Conservation (phyloP, 345 rosid species). For the Mercurialis annua region DNA sequence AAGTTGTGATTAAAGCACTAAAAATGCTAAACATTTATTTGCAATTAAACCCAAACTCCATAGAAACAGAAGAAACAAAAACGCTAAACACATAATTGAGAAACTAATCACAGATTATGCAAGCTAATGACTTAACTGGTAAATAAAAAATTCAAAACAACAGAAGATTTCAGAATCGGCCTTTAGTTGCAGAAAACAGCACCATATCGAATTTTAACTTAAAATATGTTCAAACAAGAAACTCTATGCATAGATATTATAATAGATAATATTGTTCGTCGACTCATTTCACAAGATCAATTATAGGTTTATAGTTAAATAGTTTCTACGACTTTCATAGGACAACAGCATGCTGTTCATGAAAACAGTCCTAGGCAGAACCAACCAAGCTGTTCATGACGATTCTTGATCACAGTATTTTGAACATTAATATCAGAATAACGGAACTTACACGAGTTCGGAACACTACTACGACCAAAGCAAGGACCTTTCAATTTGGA, state of each 20-base stretch:
- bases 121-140: neutral
- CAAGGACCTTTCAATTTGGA: neutral
- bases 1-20: too few relatives aligned
- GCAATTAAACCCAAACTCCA: neutral
- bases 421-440: neutral
- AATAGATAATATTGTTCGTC: neutral
- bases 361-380: neutral
- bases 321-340: neutral
- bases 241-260: neutral
- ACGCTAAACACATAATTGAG: neutral
- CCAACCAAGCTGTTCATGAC: neutral
- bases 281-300: neutral
- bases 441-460: neutral
- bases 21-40: too few relatives aligned
- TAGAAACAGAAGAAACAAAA: neutral
- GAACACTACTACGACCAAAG: neutral
- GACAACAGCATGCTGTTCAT: neutral
- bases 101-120: too few relatives aligned
- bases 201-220: neutral
- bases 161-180: neutral
- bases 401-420: slow-evolving; percentile 1
- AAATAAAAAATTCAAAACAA: neutral
- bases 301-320: neutral
- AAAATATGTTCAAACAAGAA: neutral
- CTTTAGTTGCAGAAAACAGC: neutral